phyloP scores from a whole-genome alignment of 371 early-diverging fungal genomes.

The Zopfochytrium polystomum region DNA sequence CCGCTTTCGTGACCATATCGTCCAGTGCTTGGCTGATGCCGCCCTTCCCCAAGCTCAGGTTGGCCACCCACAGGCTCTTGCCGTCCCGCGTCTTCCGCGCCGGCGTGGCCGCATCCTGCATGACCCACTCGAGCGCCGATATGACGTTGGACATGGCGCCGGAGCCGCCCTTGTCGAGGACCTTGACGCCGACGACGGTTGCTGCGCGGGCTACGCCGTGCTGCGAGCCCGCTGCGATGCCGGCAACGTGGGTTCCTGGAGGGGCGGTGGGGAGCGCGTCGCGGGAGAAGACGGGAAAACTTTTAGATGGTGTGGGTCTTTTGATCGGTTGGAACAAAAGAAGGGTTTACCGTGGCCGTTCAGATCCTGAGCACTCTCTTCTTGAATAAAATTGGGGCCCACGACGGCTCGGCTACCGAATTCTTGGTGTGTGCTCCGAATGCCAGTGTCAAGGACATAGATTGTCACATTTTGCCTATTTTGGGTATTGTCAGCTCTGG shows the following conservation, averaged over 20 bases:
- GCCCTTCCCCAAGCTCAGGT: conserved; percentile 43
- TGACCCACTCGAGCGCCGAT: conserved; percentile 28
- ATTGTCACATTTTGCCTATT: not conserved
- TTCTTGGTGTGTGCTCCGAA: not conserved
- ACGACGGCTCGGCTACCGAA: not conserved
- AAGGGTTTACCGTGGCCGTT: not conserved
- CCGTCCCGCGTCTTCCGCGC: not conserved
- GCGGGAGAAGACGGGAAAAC: no score
- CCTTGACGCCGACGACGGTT: conserved; percentile 65
- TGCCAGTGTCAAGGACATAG: not conserved
- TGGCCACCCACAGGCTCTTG: conserved; percentile 14
- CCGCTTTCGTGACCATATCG: conserved; percentile 32
- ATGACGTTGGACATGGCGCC: conserved; percentile 24
- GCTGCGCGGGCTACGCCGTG: conserved; percentile 70
- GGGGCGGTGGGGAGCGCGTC: no score
- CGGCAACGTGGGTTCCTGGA: conserved; percentile 79
- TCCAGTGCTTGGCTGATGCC: conserved; percentile 50
- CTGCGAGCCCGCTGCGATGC: conserved; percentile 36
- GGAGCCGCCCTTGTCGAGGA: conserved; percentile 45
- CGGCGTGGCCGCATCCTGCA: not conserved
- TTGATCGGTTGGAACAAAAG: no score
- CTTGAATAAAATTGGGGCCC: not conserved
- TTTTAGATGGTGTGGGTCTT: no score
- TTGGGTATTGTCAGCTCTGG: not conserved
- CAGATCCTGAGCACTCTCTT: not conserved